Base-by-base conservation (phyloP, 2,329 filamentous ascomycete species). In the Calycina herbarum region DNA sequence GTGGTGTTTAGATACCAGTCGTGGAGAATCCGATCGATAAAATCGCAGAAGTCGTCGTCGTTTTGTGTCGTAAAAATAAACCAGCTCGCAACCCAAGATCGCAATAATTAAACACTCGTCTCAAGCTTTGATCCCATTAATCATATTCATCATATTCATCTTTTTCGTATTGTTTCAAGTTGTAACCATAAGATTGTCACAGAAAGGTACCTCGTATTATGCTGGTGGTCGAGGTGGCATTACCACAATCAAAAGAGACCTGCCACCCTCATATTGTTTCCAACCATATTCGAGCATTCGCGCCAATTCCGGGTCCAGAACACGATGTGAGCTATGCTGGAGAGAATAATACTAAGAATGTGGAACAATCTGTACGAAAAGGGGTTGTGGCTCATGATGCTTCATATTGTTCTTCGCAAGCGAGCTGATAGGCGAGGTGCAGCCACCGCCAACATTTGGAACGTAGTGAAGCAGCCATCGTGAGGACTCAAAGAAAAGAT, bases 371-470 rank as follows among this genome's bases (percentile, higher is more conserved):
- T 33, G 31, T 33, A 42, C 61, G 58, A 45, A 60, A 67, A 54
- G 57, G 31, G 51, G 62, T 8, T 61, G 56, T 56, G 59, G 54
- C 40, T 42, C 13, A 40, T 48, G 20, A 57, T 63, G 48, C 67
- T 70, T 72, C 33, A 65, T 70, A 72, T 72, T 72, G 70, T 72
- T 72, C 70, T 70, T 54, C n/a, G 8, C 42, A 69, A 64, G 64
- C 69, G 63, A 64, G 58, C n/a, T 13, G 11, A 20, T 40, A 60
- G 38, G 20, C 54, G 33, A 27, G 20, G 45, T 38, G 35, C 2
- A 54, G 27, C 11, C 48, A 13, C 13, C 48, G 10, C 20, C 38
- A 40, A 40, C 38, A 15, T 40, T 40, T 40, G 48, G 48, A 54
- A 54, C 48, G 10, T 27, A n/a, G 48, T 13, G 24, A 60, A 6